phyloP scores from a whole-genome alignment of 2,329 filamentous ascomycete species.

The Fusarium veterinarium region DNA sequence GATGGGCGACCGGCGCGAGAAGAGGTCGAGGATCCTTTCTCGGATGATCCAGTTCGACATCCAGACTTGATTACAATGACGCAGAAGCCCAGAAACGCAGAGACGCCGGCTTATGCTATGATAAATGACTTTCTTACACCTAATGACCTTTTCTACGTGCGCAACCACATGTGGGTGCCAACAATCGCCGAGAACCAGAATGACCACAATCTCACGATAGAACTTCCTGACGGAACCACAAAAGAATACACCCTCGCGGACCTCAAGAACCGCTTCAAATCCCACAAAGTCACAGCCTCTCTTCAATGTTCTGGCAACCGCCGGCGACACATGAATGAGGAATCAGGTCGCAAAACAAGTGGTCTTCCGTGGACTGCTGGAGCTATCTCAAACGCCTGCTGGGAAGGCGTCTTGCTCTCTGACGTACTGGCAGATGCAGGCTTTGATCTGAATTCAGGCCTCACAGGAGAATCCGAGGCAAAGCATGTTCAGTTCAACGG shows the following conservation, averaged over 20 bases:
- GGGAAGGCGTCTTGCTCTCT: slow-evolving; percentile 66
- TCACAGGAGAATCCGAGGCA: slow-evolving; percentile 51
- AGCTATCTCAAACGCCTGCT: slow-evolving; percentile 70
- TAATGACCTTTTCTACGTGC: slow-evolving; percentile 67
- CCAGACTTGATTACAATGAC: slow-evolving; percentile 63
- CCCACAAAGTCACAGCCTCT: slow-evolving; percentile 64
- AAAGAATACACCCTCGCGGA: slow-evolving; percentile 66
- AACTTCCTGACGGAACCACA: slow-evolving; percentile 65
- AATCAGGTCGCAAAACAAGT: slow-evolving; percentile 59
- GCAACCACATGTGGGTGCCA: slow-evolving; percentile 74
- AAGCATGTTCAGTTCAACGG: slow-evolving; percentile 69
- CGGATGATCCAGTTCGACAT: slow-evolving; percentile 64
- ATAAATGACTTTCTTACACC: slow-evolving; percentile 64
- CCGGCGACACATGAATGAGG: slow-evolving; percentile 67
- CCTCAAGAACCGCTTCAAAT: slow-evolving; percentile 62
- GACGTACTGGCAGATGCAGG: slow-evolving; percentile 69
- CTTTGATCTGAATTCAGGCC: slow-evolving; percentile 55
- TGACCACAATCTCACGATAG: slow-evolving; percentile 62
- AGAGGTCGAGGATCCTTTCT: slow-evolving; percentile 70
- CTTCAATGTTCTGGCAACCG: slow-evolving; percentile 72
- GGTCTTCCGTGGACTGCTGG: slow-evolving; percentile 70
- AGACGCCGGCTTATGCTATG: slow-evolving; percentile 64
- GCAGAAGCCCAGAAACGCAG: slow-evolving; percentile 69
- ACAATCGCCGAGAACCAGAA: slow-evolving; percentile 52
- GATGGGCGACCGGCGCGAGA: slow-evolving; percentile 65